phyloP scores from a whole-genome alignment of 139 green algal genomes.

The Coccomyxa sp. region DNA sequence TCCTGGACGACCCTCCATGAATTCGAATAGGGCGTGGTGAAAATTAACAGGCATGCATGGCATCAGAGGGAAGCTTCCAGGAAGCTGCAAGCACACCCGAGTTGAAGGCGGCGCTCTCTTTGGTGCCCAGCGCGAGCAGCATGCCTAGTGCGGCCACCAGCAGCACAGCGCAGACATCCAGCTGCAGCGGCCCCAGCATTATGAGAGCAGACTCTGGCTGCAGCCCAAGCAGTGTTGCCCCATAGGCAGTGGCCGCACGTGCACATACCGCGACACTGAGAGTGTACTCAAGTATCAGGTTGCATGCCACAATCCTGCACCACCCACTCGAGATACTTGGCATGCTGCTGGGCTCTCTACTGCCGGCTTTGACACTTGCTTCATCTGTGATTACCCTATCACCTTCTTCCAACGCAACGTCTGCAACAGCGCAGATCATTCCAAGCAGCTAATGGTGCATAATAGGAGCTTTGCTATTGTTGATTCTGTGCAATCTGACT shows the following conservation, averaged over 20 bases:
- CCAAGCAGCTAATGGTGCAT: too few species aligned
- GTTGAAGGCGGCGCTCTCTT: slow-evolving; percentile 74
- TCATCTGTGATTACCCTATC: neutral
- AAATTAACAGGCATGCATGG: too few species aligned
- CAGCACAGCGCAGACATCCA: slow-evolving; percentile 57
- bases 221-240: slow-evolving; percentile 54
- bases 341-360: too few species aligned
- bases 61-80: too few species aligned
- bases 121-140: slow-evolving; percentile 63
- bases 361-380: neutral
- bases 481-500: too few species aligned
- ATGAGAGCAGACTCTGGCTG: slow-evolving; percentile 37
- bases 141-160: slow-evolving; percentile 36
- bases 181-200: slow-evolving; percentile 24
- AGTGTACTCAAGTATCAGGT: slow-evolving; percentile 84
- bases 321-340: neutral
- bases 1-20: too few species aligned
- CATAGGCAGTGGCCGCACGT: slow-evolving; percentile 80
- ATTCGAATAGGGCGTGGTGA: too few species aligned
- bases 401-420: too few species aligned
- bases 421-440: neutral
- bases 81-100: slow-evolving; percentile 24
- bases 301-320: slow-evolving; percentile 62
- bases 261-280: slow-evolving; percentile 73
- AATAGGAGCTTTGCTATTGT: too few species aligned